phyloP scores from a whole-genome alignment of 2,329 filamentous ascomycete species.

The Fusarium camptoceras region DNA sequence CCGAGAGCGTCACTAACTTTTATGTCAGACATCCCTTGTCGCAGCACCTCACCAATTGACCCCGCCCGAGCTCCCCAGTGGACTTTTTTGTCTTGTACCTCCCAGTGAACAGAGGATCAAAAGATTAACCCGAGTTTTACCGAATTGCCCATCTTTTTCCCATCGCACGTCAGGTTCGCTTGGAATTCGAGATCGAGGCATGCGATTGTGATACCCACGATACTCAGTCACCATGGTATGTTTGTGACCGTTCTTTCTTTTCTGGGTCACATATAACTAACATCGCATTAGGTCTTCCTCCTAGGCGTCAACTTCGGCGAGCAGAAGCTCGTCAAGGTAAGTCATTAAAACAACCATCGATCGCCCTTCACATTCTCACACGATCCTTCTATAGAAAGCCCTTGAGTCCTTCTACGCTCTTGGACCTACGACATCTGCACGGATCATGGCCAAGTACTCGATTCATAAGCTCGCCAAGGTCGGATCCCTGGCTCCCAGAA shows the following conservation, averaged over 20 bases:
- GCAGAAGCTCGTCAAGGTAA: conserved; percentile 83
- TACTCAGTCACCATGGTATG: conserved; percentile 43
- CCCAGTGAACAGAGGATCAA: background rate
- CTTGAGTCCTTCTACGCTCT: conserved; percentile 90
- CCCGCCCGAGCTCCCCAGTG: conserved; percentile 10
- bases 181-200: conserved; percentile 35
- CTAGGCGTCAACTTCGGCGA: conserved; percentile 89
- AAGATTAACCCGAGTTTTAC: conserved; percentile 48
- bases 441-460: conserved; percentile 87
- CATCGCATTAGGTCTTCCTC: conserved; percentile 76
- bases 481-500: conserved; percentile 78
- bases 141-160: conserved; percentile 42
- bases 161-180: conserved; percentile 17
- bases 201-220: conserved; percentile 38
- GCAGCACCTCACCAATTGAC: background rate
- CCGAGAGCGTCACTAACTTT: background rate
- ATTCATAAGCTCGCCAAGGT: conserved; percentile 88
- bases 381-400: conserved; percentile 64
- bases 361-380: conserved; percentile 19
- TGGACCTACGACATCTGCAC: conserved; percentile 74
- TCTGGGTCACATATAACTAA: background rate
- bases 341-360: conserved; percentile 32
- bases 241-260: background rate
- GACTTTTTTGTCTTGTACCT: background rate
- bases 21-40: conserved; percentile 11